Percentiles rank a stretch among this genome's conserved stretches.
Evolutionary conservation across 371 early-diverging fungal species (phyloP).

Genomic region (Mycotypha africana): DNA sequence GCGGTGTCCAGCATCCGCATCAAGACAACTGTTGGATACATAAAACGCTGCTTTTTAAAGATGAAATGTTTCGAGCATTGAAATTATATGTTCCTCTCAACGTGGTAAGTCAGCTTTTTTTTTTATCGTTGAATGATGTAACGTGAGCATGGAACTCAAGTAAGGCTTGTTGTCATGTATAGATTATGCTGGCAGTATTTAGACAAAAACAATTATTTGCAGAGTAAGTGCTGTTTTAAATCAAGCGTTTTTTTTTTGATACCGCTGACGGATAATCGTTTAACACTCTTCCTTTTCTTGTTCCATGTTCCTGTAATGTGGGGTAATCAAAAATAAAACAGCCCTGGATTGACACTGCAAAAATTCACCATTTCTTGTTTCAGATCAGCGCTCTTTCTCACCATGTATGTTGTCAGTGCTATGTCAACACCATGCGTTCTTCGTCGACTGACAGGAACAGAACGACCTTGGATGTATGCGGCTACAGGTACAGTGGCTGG

Average conservation of each 20-base stretch:
- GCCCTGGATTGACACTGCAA: constrained; percentile 28
- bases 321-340: constrained; percentile 5
- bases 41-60: constrained; percentile 31
- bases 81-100: constrained; percentile 71
- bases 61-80: constrained; percentile 50
- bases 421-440: constrained; percentile 62
- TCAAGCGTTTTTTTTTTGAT: no score
- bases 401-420: constrained; percentile 60
- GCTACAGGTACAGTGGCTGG: constrained; percentile 68
- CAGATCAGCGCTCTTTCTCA: constrained; percentile 69
- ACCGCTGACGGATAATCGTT: no score
- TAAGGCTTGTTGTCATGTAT: no score
- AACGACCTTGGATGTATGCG: constrained; percentile 47
- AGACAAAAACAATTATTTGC: constrained; percentile 34
- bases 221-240: constrained; percentile 32
- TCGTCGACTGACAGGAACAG: constrained; percentile 53
- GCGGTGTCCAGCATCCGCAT: constrained; percentile 71
- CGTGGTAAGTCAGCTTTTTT: no score
- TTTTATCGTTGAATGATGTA: no score
- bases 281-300: no score
- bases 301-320: neutral
- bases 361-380: constrained; percentile 51
- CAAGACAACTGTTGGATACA: constrained; percentile 46
- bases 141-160: no score
- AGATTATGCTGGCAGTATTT: constrained; percentile 58